A percentile compares a stretch with the other conserved stretches of the same genome.
These are phyloP conservation scores for Lactifluus hygrophoroides DNA, from an alignment of 768 basidiomycete genomes.

Conservation along the genomic window DNA sequence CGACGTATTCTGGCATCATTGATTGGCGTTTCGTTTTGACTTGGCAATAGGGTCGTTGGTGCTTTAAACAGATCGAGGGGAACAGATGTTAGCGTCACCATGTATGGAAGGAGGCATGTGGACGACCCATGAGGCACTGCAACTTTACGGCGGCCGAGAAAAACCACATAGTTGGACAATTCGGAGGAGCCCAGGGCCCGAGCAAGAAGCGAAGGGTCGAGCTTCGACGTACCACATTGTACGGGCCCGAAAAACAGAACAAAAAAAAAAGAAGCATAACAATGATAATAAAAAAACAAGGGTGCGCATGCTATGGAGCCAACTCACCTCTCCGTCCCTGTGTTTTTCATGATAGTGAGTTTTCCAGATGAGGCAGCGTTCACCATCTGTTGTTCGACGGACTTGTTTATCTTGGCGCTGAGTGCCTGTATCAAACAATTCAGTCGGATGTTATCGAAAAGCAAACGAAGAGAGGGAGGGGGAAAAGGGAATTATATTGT, in stretches of 20 bases:
- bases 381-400: slow-evolving; percentile 88
- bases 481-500: not conserved
- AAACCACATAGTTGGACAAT: not conserved
- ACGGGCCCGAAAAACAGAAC: not conserved
- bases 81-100: slow-evolving; percentile 5
- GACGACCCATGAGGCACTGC: slow-evolving; percentile 4
- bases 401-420: slow-evolving; percentile 84
- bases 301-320: not conserved
- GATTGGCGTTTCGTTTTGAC: not conserved
- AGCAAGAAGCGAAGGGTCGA: not conserved
- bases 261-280: not conserved
- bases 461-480: not conserved
- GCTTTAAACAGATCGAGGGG: not conserved
- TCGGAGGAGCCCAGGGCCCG: no score
- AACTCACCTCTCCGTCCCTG: slow-evolving; percentile 34
- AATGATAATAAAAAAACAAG: not conserved
- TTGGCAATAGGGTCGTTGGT: slow-evolving; percentile 1
- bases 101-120: slow-evolving; percentile 12
- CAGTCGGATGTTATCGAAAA: not conserved
- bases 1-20: not conserved
- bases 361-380: slow-evolving; percentile 82
- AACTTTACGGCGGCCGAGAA: not conserved
- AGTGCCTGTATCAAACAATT: slow-evolving; percentile 51
- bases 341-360: slow-evolving; percentile 85
- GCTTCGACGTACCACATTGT: not conserved